Conservation (phyloP, 2,329 filamentous ascomycete species). For the Allantophomopsis cytisporea region DNA sequence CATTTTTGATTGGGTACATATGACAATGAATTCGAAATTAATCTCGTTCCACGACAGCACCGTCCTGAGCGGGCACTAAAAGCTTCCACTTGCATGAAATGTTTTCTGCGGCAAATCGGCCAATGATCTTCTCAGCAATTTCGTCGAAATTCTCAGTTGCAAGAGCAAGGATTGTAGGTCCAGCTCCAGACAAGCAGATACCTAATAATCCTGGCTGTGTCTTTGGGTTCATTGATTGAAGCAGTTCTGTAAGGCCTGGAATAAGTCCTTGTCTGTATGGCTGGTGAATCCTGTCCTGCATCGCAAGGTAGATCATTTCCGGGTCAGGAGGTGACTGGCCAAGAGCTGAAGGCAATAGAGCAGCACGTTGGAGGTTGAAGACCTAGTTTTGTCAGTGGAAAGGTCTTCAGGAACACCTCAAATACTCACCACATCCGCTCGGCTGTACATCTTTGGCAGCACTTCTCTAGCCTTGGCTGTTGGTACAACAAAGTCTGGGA, state of each 20-base stretch:
- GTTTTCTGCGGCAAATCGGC: conserved; percentile 55
- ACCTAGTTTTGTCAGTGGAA: conserved; percentile 2
- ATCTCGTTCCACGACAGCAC: conserved; percentile 3
- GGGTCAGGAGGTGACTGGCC: conserved; percentile 84
- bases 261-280: conserved; percentile 88
- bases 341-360: conserved; percentile 77
- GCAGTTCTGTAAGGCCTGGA: conserved; percentile 79
- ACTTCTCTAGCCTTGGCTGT: conserved; percentile 84
- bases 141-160: conserved; percentile 81
- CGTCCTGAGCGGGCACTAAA: conserved; percentile 72
- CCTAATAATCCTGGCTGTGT: conserved; percentile 81
- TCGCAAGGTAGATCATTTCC: conserved; percentile 88
- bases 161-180: conserved; percentile 86
- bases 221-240: conserved; percentile 79
- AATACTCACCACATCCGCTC: conserved; percentile 53
- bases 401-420: conserved; percentile 27
- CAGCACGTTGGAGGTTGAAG: conserved; percentile 92
- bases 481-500: conserved; percentile 91
- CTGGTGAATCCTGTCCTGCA: conserved; percentile 98
- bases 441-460: conserved; percentile 65
- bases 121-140: conserved; percentile 71
- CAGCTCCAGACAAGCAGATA: conserved; percentile 88
- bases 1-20: too few species aligned
- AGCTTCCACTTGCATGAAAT: conserved; percentile 80
- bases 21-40: too few species aligned